Conservation (phyloP, 257 asterid species). For the Rehmannia glutinosa region DNA sequence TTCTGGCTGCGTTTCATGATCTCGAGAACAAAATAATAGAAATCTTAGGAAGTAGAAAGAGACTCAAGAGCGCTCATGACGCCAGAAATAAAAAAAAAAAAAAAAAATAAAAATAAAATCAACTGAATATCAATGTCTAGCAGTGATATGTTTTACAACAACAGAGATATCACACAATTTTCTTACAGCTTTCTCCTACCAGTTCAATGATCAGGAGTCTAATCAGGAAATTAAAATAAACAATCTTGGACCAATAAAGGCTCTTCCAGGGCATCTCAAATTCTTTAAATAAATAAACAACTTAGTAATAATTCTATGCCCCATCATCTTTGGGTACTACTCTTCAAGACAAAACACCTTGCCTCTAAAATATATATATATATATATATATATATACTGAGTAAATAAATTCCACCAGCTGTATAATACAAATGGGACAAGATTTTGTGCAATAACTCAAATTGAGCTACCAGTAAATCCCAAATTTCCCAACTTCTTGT, state of each 20-base stretch:
- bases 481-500: not conserved
- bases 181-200: not conserved
- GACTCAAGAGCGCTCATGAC: not conserved
- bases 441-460: not conserved
- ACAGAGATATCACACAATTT: not conserved
- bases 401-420: not conserved
- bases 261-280: too few species aligned
- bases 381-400: not conserved
- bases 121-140: not conserved
- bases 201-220: slow-evolving; percentile 1
- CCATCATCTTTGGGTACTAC: too few species aligned
- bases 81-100: too few species aligned
- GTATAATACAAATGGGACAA: not conserved
- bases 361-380: not conserved
- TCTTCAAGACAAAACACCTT: too few species aligned
- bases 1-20: not conserved
- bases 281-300: too few species aligned
- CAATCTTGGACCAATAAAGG: not conserved
- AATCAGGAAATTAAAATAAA: slow-evolving; percentile 2
- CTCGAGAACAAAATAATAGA: not conserved
- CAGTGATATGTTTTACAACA: not conserved
- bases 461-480: not conserved
- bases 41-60: not conserved
- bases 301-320: too few species aligned
- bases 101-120: too few species aligned